Evolutionary conservation across 2,329 filamentous ascomycete species (phyloP).

Genomic region (Albifimbria verrucaria): DNA sequence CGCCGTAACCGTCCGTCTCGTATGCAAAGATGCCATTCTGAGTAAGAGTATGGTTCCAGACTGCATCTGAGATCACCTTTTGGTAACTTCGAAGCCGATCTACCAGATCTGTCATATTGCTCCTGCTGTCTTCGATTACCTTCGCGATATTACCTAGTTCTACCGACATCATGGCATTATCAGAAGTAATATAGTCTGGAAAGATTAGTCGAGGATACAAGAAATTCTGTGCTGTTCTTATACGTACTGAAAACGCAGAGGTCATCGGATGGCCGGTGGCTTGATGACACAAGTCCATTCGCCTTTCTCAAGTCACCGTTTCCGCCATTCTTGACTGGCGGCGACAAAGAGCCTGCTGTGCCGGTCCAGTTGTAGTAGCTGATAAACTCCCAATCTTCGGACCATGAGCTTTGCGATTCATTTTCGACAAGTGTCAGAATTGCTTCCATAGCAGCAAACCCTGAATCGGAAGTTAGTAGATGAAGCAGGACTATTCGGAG

Average conservation of each 20-base stretch:
- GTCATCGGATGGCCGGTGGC: constrained; percentile 82
- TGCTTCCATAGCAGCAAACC: constrained; percentile 52
- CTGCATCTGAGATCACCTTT: constrained; percentile 68
- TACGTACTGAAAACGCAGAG: constrained; percentile 62
- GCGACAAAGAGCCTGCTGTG: constrained; percentile 17
- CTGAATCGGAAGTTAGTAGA: constrained; percentile 58
- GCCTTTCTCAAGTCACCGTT: constrained; percentile 74
- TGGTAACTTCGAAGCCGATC: constrained; percentile 33
- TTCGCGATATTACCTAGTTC: constrained; percentile 56
- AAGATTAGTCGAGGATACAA: no score
- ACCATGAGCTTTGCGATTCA: constrained; percentile 22
- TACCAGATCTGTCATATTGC: constrained; percentile 64
- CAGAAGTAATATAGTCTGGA: constrained; percentile 43
- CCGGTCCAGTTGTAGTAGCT: constrained; percentile 28
- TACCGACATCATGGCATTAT: constrained; percentile 37
- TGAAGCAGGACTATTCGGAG: background rate
- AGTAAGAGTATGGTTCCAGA: constrained; percentile 44
- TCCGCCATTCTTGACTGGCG: constrained; percentile 60
- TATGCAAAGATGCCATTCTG: constrained; percentile 68
- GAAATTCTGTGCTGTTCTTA: no score
- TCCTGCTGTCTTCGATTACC: constrained; percentile 59
- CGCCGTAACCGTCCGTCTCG: constrained; percentile 74
- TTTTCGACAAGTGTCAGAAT: constrained; percentile 21
- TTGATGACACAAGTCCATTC: constrained; percentile 74
- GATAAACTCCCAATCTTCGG: constrained; percentile 18